Evolutionary conservation across 805 yeast genomes (phyloP).

Genomic region (Cyberlindnera maritima): DNA sequence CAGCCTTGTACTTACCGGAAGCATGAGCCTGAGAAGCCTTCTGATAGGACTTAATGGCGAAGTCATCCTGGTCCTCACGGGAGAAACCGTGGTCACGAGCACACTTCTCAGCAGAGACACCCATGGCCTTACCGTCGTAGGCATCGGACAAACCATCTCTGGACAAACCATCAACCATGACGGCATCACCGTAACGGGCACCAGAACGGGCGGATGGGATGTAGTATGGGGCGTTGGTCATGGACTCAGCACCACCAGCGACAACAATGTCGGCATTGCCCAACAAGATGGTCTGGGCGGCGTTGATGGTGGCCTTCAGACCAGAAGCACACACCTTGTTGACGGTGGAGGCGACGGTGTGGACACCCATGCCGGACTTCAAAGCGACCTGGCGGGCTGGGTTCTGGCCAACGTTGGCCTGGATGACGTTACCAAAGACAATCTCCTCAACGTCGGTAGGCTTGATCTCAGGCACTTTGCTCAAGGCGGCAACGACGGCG

Average conservation of each 20-base stretch:
- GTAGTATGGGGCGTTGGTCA: slow-evolving; percentile 95
- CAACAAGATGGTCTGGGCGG: slow-evolving; percentile 83
- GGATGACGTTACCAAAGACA: slow-evolving; percentile 87
- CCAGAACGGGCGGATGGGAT: slow-evolving; percentile 83
- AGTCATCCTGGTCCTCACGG: slow-evolving; percentile 87
- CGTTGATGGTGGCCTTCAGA: slow-evolving; percentile 85
- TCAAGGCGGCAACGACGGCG: slow-evolving; percentile 88
- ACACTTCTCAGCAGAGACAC: slow-evolving; percentile 95
- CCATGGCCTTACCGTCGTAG: slow-evolving; percentile 87
- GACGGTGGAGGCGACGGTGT: slow-evolving; percentile 82
- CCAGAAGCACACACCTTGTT: slow-evolving; percentile 99
- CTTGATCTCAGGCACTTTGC: slow-evolving; percentile 75
- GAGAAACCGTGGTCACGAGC: slow-evolving; percentile 76
- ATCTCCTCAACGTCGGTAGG: slow-evolving; percentile 83
- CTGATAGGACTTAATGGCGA: slow-evolving; percentile 79
- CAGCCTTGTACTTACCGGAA: slow-evolving; percentile 76
- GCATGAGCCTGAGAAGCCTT: slow-evolving; percentile 81
- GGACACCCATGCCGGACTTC: slow-evolving; percentile 79
- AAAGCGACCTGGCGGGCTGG: slow-evolving; percentile 98
- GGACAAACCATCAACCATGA: slow-evolving; percentile 82
- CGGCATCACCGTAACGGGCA: slow-evolving; percentile 81
- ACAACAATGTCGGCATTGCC: slow-evolving; percentile 91
- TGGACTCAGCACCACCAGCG: slow-evolving; percentile 97
- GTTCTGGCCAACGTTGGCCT: slow-evolving; percentile 93
- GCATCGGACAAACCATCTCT: slow-evolving; percentile 94